Evolutionary conservation across 768 basidiomycete genomes (phyloP), one percentile per base, ranked within the genome.

Genomic region (Vishniacozyma victoriae): DNA sequence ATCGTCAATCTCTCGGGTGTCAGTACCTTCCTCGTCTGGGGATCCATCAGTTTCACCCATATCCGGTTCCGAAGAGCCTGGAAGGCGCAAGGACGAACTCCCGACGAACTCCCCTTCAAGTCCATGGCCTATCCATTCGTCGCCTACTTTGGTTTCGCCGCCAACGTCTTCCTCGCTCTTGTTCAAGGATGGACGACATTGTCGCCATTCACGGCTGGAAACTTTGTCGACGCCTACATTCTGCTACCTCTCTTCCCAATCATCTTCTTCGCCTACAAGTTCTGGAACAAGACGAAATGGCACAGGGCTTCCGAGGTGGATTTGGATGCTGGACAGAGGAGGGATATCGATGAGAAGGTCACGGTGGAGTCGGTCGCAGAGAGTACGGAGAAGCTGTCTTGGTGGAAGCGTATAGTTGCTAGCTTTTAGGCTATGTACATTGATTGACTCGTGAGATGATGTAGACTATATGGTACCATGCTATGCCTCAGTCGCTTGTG

Each of bases 1-100:
- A n/a, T 57, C 24, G 46, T 53, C 22, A 57, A 52, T 33, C n/a
- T 58, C 5, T 26, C 51, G 1, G 51, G 48, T n/a, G 47, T 54
- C 7, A 24, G 26, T 14, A 50, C 52, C 1, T 54, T 58, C 40
- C 11, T 58, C 38, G 31, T 36, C 7, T 58, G 56, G 56, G 46
- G 35, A 16, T 18, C 22, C 18, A 57, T 57, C 27, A 27, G 54
- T 20, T 27, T 24, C 15, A 35, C 39, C 25, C 48, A 55, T 31
- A 52, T 57, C 33, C 33, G 47, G 14, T 57, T 57, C 47, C 35
- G 51, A 16, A 33, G 33, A 23, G 55, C 43, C 0, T 39, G 41
- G 43, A 14, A 15, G 13, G 25, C 24, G n/a, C 55, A 53, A 35
- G 50, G 50, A 11, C n/a, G 24, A 16, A 18, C 46, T 19, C 15